Evolutionary conservation across 768 basidiomycete genomes (phyloP), one percentile per base, ranked within the genome.

Genomic region (Obba rivulosa): DNA sequence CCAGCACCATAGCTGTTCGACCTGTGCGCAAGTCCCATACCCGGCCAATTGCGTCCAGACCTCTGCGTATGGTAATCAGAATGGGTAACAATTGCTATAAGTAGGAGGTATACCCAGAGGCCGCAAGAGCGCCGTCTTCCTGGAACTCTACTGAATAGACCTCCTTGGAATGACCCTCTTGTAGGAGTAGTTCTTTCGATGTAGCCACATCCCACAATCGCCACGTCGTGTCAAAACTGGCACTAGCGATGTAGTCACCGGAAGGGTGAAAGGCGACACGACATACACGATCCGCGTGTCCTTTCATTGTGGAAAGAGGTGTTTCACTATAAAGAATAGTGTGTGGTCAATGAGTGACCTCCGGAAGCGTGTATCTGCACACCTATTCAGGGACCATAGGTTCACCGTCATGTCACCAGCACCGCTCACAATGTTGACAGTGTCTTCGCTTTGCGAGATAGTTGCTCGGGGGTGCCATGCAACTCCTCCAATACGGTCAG

Each of bases 391-490:
- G 21, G 89, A 90, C 94, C 95, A 99, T 13, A 98, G 69, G 62
- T 90, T 81, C 42, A 98, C 78, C 54, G 74, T 80, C 42, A 80
- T 80, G 64, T 99, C 96, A 13, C 86, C 93, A 4, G 86, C 95
- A 34, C 93, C 91, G 51, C 92, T 95, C 2, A 81, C 94, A 43
- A 99, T 74, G 64, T 96, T 97, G 13, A 90, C 85, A 1, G 74
- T 45, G 53, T 80, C 71, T 62, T 78, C 67, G 46, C 73, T 63
- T 64, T 85, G 80, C 42, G 83, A 65, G 13, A 94, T 60, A 0
- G 94, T 96, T 16, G 95, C 94, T 59, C 83, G 72, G 1, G 96
- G 96, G 72, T 99, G 94, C 96, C 96, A 99, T 34, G 94, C 93
- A 39, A 97, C 85, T 17, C 96, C 96, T 43, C 96, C 92, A 23